These are phyloP conservation scores for Boletus putidus DNA, from an alignment of 1,284 basidiomycete species.

Conservation along the genomic window DNA sequence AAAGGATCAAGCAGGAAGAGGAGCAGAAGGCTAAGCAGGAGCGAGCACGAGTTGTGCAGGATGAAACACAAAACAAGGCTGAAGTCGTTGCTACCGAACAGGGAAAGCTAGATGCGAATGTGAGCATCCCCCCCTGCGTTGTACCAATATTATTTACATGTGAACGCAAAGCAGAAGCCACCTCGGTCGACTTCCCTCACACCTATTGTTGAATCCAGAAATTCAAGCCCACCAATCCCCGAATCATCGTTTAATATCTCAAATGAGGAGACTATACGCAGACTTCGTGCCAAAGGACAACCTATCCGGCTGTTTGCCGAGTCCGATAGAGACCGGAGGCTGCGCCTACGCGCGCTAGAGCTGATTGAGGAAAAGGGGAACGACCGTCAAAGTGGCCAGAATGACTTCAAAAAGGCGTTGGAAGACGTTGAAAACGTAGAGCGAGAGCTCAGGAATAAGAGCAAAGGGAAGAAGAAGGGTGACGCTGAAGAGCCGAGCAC, in stretches of 20 bases:
- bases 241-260: slow-evolving; percentile 84
- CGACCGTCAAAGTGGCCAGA: slow-evolving; percentile 75
- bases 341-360: slow-evolving; percentile 90
- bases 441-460: slow-evolving; percentile 62
- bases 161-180: slow-evolving; percentile 52
- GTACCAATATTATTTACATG: slow-evolving; percentile 38
- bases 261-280: slow-evolving; percentile 86
- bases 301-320: slow-evolving; percentile 96
- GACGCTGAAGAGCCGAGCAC: slow-evolving; percentile 50
- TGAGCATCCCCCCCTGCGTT: slow-evolving; percentile 40
- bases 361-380: slow-evolving; percentile 88
- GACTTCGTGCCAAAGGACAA: slow-evolving; percentile 88
- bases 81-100: slow-evolving; percentile 17
- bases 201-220: slow-evolving; percentile 37
- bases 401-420: slow-evolving; percentile 93
- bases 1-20: slow-evolving; percentile 67
- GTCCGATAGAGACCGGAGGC: slow-evolving; percentile 87
- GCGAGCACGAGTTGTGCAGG: slow-evolving; percentile 41
- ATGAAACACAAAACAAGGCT: slow-evolving; percentile 36
- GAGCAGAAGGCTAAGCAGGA: slow-evolving; percentile 56
- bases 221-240: slow-evolving; percentile 52
- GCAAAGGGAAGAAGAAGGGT: slow-evolving; percentile 67
- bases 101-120: slow-evolving; percentile 38
- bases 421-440: slow-evolving; percentile 89
- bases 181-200: slow-evolving; percentile 46